Conservation (phyloP, 2,329 filamentous ascomycete genomes). For the Hansfordia pulvinata region DNA sequence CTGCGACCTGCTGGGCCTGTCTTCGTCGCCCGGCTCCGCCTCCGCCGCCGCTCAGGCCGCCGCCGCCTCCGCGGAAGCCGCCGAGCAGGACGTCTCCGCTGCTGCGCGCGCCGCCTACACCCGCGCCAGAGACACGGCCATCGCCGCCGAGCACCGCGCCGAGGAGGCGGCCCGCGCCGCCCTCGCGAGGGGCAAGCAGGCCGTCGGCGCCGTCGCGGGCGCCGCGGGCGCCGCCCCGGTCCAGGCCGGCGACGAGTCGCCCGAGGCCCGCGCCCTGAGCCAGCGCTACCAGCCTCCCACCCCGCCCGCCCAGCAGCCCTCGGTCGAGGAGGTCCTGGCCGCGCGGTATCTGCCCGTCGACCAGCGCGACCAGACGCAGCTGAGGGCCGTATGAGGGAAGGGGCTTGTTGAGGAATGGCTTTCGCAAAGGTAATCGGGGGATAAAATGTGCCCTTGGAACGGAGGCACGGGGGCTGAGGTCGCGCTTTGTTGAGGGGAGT, state of each 20-base stretch:
- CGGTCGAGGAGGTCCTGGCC: conserved; percentile 36
- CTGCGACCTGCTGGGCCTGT: too few species aligned
- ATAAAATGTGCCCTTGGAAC: too few species aligned
- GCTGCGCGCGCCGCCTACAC: conserved; percentile 16
- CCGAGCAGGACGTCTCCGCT: conserved; percentile 11
- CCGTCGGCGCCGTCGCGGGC: conserved; percentile 21
- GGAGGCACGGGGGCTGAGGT: too few species aligned
- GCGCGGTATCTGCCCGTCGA: conserved; percentile 39
- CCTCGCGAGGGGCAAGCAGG: conserved; percentile 25
- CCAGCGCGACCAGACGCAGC: conserved; percentile 16
- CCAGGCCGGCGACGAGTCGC: conserved; percentile 10
- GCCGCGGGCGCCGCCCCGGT: conserved; percentile 15
- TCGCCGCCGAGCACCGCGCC: conserved; percentile 23
- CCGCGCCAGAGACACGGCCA: conserved; percentile 18
- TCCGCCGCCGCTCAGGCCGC: conserved; percentile 7
- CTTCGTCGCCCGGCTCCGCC: conserved; percentile 25
- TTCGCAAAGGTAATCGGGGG: too few species aligned
- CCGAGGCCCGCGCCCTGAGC: conserved; percentile 29
- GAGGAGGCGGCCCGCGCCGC: conserved; percentile 22
- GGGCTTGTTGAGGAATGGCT: too few species aligned
- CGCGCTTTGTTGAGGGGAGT: too few species aligned
- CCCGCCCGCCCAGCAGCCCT: conserved; percentile 26
- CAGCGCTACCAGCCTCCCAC: conserved; percentile 33
- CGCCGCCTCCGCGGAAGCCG: conserved; percentile 16
- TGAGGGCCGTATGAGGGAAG: conserved; percentile 16